These are phyloP conservation scores for Eucalyptus brandiana DNA, from an alignment of 345 rosid species.

Conservation along the genomic window DNA sequence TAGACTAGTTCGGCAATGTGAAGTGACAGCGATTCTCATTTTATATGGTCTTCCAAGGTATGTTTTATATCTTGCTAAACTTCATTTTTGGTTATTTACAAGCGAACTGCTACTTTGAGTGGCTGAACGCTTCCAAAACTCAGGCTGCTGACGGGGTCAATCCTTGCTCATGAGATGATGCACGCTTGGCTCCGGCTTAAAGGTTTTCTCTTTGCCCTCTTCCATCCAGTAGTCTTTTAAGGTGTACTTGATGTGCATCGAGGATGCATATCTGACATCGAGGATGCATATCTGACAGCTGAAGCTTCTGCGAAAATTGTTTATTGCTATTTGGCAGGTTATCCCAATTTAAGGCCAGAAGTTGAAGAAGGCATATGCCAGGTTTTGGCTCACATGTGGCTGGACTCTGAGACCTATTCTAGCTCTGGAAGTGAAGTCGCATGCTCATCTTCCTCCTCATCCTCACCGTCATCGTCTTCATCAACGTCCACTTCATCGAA, in stretches of 20 bases:
- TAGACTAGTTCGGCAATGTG: slow-evolving; percentile 70
- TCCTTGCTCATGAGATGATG: slow-evolving; percentile 99
- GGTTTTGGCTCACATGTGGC: slow-evolving; percentile 94
- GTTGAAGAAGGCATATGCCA: slow-evolving; percentile 99
- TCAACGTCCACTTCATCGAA: slow-evolving; percentile 31
- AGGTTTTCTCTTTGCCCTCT: slow-evolving; percentile 22
- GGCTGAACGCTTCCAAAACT: not conserved
- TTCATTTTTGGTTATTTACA: not conserved
- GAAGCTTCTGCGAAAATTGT: not conserved
- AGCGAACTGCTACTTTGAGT: not conserved
- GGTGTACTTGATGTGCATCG: not conserved
- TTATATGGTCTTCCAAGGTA: slow-evolving; percentile 89
- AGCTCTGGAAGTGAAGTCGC: slow-evolving; percentile 28
- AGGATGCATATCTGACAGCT: not conserved
- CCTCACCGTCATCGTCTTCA: slow-evolving; percentile 13
- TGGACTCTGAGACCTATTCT: slow-evolving; percentile 78
- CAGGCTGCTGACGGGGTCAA: slow-evolving; percentile 94
- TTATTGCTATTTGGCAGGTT: slow-evolving; percentile 37
- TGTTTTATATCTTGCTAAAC: not conserved
- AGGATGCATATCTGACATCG: not conserved
- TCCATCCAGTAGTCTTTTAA: not conserved
- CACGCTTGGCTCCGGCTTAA: slow-evolving; percentile 98
- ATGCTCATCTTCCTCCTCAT: slow-evolving; percentile 31
- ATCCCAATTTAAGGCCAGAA: slow-evolving; percentile 71
- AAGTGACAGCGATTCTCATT: slow-evolving; percentile 96